phyloP scores from a whole-genome alignment of 371 early-diverging fungal species.

The Capillidium rhysosporum region DNA sequence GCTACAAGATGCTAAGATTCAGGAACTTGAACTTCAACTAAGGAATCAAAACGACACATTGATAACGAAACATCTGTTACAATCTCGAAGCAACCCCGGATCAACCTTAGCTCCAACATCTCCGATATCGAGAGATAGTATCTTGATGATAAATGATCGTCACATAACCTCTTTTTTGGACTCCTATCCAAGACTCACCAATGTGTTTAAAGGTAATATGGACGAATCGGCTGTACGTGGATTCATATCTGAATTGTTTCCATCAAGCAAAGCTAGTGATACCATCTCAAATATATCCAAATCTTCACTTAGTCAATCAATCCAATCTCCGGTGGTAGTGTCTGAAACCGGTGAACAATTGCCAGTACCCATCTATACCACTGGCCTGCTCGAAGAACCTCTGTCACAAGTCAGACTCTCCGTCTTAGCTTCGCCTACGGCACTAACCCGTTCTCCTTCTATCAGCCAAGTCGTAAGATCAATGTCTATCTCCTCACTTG shows the following conservation, averaged over 20 bases:
- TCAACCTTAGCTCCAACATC: too few relatives aligned
- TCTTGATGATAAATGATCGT: neutral
- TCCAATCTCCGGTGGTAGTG: neutral
- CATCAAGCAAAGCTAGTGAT: neutral
- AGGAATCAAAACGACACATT: neutral
- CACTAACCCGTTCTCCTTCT: neutral
- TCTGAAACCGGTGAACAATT: neutral
- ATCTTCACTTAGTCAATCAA: neutral
- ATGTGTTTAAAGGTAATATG: neutral
- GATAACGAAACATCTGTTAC: neutral
- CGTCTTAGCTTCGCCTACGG: neutral
- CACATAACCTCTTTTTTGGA: too few relatives aligned
- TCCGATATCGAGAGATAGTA: neutral
- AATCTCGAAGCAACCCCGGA: neutral
- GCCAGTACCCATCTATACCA: slow-evolving; percentile 1
- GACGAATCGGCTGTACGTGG: neutral
- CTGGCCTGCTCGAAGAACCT: neutral
- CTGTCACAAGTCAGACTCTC: neutral
- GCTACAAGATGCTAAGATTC: neutral
- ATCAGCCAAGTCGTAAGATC: neutral
- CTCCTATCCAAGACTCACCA: too few relatives aligned
- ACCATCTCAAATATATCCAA: too few relatives aligned
- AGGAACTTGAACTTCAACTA: neutral
- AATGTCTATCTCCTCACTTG: neutral
- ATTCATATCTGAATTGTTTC: neutral